Evolutionary conservation across 2,329 filamentous ascomycete species (phyloP), one percentile per base, ranked within the genome.

Genomic region (Alternaria atra): DNA sequence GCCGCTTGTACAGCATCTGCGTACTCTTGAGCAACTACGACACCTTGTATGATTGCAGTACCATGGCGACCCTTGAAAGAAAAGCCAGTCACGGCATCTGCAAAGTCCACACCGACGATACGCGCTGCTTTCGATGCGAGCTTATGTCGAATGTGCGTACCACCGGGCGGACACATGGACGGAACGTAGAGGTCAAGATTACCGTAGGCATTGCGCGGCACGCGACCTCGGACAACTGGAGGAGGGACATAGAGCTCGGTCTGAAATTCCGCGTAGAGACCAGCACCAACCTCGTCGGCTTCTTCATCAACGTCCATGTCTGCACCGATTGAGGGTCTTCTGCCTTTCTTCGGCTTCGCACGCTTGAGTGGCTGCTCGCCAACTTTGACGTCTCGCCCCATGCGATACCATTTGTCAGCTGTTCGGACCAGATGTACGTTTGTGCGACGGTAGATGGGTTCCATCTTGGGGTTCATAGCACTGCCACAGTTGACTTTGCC

Each of bases 81-180:
- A 72, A 98, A 99, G 0, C 94, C 94, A 0, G 90, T 95, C 5
- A 99, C 87, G 0, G 95, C 95, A 32, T 94, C 92, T 2, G 92
- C 92, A 76, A 91, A 97, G 79, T 98, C 93, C 17, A 98, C 85
- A 0, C 89, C 89, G 1, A 97, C 78, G 1, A 94, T 80, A 58
- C 86, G 88, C 0, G 93, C 93, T 1, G 94, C 94, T 52, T 86
- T 86, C 1, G 86, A 83, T 1, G 91, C 90, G 52, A 90, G 81
- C 13, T 82, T 77, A 62, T 86, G 82, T 52, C 80, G 80, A 29
- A 90, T 79, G 65, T 90, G 87, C 13, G 81, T 77, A n/a, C 82
- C 88, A 4, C 88, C 88, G 13, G 80, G 73, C 3, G 88, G 88
- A 7, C 89, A 82, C 88, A 90, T 90, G 30, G 82, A 87, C 0